A percentile compares a stretch with the other conserved stretches of the same genome.
Conservation (phyloP, 371 early-diverging fungal genomes). For the Cokeromyces recurvatus region DNA sequence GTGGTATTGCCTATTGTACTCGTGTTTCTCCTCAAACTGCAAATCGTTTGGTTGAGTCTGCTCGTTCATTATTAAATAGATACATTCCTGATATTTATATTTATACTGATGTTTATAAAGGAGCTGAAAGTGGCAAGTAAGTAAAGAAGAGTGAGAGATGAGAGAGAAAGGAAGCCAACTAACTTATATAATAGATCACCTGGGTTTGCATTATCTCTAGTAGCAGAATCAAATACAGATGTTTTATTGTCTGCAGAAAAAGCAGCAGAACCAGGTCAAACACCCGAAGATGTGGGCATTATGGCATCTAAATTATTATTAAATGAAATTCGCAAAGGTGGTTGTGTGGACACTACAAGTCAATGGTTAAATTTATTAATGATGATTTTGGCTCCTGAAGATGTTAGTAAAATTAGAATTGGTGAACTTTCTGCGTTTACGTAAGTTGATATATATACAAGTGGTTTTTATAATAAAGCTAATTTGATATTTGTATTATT, state of each 20-base stretch:
- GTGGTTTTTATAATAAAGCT: neutral
- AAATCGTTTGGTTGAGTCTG: conserved; percentile 88
- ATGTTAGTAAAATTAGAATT: conserved; percentile 87
- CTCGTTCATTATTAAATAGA: conserved; percentile 78
- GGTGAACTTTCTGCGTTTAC: conserved; percentile 83
- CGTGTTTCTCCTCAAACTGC: conserved; percentile 95
- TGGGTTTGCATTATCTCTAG: conserved; percentile 88
- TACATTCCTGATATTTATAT: conserved; percentile 96
- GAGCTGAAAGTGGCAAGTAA: conserved; percentile 82
- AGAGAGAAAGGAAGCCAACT: neutral
- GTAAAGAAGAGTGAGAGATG: conserved; percentile 21
- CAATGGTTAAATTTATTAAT: conserved; percentile 86
- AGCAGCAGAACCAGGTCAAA: conserved; percentile 68
- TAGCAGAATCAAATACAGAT: conserved; percentile 89
- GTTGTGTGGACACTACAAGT: conserved; percentile 82
- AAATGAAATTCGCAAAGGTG: conserved; percentile 82
- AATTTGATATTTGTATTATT: neutral
- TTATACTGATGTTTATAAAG: conserved; percentile 95
- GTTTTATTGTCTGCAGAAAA: conserved; percentile 81
- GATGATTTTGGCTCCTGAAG: conserved; percentile 88
- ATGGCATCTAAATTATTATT: conserved; percentile 74
- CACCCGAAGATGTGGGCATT: conserved; percentile 88
- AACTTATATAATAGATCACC: conserved; percentile 59
- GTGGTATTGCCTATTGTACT: conserved; percentile 91
- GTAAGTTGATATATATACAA: conserved; percentile 61